These are phyloP conservation scores for Circinella minor DNA, from an alignment of 371 early-diverging fungal genomes.

Conservation along the genomic window DNA sequence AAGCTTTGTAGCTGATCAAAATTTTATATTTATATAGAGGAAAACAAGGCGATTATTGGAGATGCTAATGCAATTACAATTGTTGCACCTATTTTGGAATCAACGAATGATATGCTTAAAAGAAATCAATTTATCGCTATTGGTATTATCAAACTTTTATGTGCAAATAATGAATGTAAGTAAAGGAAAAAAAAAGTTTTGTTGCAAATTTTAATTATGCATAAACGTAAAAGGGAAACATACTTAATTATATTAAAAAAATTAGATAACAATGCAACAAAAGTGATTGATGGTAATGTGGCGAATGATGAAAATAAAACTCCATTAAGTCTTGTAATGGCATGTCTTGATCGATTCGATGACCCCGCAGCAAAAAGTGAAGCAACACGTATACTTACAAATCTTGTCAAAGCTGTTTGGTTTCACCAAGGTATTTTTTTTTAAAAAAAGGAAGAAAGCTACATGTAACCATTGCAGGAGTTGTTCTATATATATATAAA, in stretches of 20 bases:
- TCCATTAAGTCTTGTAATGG: constrained; percentile 39
- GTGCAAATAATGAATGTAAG: constrained; percentile 49
- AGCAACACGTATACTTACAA: constrained; percentile 64
- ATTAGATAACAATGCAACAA: constrained; percentile 43
- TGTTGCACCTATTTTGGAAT: constrained; percentile 49
- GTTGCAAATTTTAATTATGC: too few species aligned
- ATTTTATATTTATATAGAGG: constrained; percentile 22
- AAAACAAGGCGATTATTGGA: constrained; percentile 58
- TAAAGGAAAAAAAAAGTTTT: background rate
- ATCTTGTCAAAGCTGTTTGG: constrained; percentile 59
- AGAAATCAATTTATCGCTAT: constrained; percentile 64
- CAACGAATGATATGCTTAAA: constrained; percentile 62
- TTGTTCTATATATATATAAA: background rate
- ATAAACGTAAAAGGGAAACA: background rate
- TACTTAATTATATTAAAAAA: background rate
- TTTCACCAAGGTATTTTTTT: constrained; percentile 24
- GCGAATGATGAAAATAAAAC: background rate
- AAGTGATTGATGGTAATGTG: constrained; percentile 24
- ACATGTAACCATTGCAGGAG: too few species aligned
- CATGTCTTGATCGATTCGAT: constrained; percentile 57
- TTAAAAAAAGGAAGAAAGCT: background rate
- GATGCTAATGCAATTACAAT: constrained; percentile 51
- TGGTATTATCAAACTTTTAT: constrained; percentile 68
- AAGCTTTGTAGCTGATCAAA: too few species aligned
- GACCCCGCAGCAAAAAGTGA: constrained; percentile 66